Percentiles rank a stretch among this genome's conserved stretches.
Conservation (phyloP, 2,329 filamentous ascomycete genomes). For the Arthrobotrys megalospora region DNA sequence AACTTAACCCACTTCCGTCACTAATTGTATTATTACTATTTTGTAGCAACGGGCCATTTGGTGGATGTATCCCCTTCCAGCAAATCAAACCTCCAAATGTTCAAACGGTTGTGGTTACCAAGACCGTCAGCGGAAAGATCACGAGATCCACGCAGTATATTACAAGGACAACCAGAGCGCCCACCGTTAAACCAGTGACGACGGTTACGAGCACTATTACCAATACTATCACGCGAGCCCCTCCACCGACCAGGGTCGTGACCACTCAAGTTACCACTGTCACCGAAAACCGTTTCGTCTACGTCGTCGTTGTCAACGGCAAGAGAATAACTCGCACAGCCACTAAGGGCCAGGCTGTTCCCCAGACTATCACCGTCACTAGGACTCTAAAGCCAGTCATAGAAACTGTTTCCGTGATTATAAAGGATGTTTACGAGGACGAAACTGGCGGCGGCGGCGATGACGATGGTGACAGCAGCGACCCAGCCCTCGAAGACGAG, state of each 20-base stretch:
- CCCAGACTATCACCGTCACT: not conserved
- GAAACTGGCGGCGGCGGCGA: not conserved
- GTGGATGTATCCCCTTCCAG: not conserved
- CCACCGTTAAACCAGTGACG: not conserved
- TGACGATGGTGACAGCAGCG: not conserved
- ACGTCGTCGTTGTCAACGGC: not conserved
- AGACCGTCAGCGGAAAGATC: not conserved
- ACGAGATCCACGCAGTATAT: not conserved
- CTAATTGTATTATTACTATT: not conserved
- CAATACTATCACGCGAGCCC: not conserved
- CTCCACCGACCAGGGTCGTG: not conserved
- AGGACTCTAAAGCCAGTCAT: not conserved
- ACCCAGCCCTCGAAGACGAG: not conserved
- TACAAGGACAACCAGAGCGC: not conserved
- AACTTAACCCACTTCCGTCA: not conserved
- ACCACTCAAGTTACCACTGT: not conserved
- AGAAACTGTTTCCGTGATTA: not conserved
- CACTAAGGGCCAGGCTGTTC: not conserved
- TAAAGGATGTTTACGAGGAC: not conserved
- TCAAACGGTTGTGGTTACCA: not conserved
- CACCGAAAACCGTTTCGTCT: not conserved
- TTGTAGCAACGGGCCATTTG: constrained; percentile 1
- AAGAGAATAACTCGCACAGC: not conserved
- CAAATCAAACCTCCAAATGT: not conserved
- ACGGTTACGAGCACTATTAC: not conserved